Base-by-base conservation (phyloP, 768 basidiomycete genomes). In the Vararia minispora region DNA sequence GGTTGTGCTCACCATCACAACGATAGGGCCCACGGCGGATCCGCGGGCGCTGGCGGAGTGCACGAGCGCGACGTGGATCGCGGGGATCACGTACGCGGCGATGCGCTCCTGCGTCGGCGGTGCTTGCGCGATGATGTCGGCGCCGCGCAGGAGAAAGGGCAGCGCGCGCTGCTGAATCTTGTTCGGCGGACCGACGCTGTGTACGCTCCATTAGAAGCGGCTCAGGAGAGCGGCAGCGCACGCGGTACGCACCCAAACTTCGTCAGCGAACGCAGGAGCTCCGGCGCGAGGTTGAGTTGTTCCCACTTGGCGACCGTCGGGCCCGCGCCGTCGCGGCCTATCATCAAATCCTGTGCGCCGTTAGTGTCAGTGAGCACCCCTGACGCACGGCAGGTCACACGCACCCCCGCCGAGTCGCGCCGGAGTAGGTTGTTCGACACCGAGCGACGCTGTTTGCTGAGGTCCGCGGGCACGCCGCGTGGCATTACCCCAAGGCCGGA, bases 41-140 rank as follows among this genome's bases (percentile, higher is more conserved):
- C 67, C 68, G 9, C 70, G 73, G n/a, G n/a, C n/a, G 21, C 62
- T 61, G 13, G 63, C 48, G 18, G 79, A 69, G 43, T 80, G 71
- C 25, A 77, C 71, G 40, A 91, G 65, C 24, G 84, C 81, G 37
- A 82, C 73, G 52, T 89, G 85, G 31, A 90, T 83, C 21, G 84
- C 85, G 34, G 88, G 90, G 43, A 94, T 90, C 35, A 90, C 80
- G 60, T 99, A 99, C 42, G 92, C 90, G 17, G 94, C 92, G 51
- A 99, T 99, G 32, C 95, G 74, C 58, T 99, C 95, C 57, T 97
- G 94, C 0, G 95, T 98, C 1, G 95, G 92, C 33, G 95, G 95
- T 8, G 94, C 95, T 61, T 99, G 95, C 7, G 94, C 92, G 52
- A 99, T 98, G 53, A 98, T 97, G 52, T 99, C 95, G 26, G 89